These are phyloP conservation scores for Phascolomyces articulosus DNA, from an alignment of 371 early-diverging fungal species.

Conservation along the genomic window DNA sequence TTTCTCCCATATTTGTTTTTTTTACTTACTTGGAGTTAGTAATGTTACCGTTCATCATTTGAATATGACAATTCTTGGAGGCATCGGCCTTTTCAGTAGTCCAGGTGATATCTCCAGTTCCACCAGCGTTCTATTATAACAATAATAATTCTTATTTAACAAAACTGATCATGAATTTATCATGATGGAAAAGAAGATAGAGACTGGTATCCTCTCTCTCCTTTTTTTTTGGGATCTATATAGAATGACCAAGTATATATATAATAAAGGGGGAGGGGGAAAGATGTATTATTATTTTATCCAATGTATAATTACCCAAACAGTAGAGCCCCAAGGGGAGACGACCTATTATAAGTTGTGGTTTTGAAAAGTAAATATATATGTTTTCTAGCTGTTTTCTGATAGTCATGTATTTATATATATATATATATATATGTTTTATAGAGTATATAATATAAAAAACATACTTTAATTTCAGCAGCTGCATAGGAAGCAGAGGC, in stretches of 20 bases:
- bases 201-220: not conserved
- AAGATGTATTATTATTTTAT: not conserved
- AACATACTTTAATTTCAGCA: slow-evolving; percentile 24
- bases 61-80: slow-evolving; percentile 40
- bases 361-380: slow-evolving; percentile 1
- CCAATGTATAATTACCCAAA: slow-evolving; percentile 47
- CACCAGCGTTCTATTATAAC: slow-evolving; percentile 36
- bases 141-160: too few relatives aligned
- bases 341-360: slow-evolving; percentile 32
- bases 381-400: too few relatives aligned
- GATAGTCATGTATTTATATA: too few relatives aligned
- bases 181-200: too few relatives aligned
- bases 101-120: slow-evolving; percentile 49
- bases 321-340: slow-evolving; percentile 41
- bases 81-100: slow-evolving; percentile 32
- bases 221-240: slow-evolving; percentile 5
- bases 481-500: slow-evolving; percentile 21
- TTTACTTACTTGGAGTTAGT: slow-evolving; percentile 43
- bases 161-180: too few relatives aligned
- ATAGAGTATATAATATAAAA: not conserved
- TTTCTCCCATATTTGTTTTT: too few relatives aligned
- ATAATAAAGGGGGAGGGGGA: not conserved
- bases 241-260: not conserved
- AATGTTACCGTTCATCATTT: slow-evolving; percentile 44
- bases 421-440: too few relatives aligned